Conservation (phyloP, 805 yeast species). For the Ogataea pini region DNA sequence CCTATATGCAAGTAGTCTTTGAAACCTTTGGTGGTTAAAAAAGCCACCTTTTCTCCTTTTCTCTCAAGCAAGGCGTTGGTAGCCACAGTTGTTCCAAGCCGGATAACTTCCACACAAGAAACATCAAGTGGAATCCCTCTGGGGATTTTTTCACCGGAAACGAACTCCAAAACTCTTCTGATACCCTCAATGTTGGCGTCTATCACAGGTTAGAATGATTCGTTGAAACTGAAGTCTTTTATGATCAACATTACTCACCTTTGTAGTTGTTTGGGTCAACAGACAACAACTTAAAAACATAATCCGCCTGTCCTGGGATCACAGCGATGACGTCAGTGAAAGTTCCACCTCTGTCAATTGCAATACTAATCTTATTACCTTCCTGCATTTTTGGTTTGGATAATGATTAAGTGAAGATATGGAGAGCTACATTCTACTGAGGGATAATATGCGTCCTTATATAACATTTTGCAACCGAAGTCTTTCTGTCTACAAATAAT, state of each 20-base stretch:
- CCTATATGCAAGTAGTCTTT: conserved; percentile 34
- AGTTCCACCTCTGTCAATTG: conserved; percentile 19
- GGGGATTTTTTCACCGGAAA: conserved; percentile 14
- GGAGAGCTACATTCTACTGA: too few species aligned
- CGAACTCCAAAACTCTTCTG: conserved; percentile 20
- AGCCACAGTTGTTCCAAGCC: conserved; percentile 30
- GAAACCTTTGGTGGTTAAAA: conserved; percentile 32
- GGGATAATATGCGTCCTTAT: too few species aligned
- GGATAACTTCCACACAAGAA: conserved; percentile 18
- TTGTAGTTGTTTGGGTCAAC: conserved; percentile 27
- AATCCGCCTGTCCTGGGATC: conserved; percentile 42
- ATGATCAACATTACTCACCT: too few species aligned
- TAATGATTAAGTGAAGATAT: too few species aligned
- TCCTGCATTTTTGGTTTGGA: too few species aligned
- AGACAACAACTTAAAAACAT: conserved; percentile 30
- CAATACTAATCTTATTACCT: conserved; percentile 8
- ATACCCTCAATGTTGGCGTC: conserved; percentile 31
- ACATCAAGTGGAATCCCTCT: conserved; percentile 18
- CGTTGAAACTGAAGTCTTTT: too few species aligned
- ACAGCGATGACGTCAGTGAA: conserved; percentile 47
- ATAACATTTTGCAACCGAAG: too few species aligned
- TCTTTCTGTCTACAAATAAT: too few species aligned
- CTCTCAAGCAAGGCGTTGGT: conserved; percentile 25
- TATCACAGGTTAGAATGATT: too few species aligned
- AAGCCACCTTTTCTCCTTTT: conserved; percentile 21